A percentile compares a stretch with the other conserved stretches of the same genome.
Conservation (phyloP, 2,329 filamentous ascomycete genomes). For the Xylaria sp. region DNA sequence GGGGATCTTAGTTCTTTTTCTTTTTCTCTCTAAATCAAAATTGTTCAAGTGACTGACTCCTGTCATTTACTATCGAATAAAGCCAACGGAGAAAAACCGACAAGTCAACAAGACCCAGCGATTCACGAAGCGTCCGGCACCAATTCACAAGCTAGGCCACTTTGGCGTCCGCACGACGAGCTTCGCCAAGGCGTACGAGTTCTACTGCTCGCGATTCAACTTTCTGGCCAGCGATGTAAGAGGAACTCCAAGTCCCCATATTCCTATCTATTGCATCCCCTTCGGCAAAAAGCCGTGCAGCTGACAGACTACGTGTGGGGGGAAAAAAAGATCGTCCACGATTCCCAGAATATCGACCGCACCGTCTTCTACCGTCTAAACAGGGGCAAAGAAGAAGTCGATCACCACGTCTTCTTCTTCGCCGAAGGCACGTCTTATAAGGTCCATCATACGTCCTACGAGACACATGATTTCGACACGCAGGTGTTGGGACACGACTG, state of each 20-base stretch:
- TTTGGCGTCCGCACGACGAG: constrained; percentile 65
- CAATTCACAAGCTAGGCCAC: constrained; percentile 63
- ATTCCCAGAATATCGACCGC: constrained; percentile 52
- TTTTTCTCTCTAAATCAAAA: not conserved
- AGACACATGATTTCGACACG: constrained; percentile 77
- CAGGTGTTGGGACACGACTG: constrained; percentile 77
- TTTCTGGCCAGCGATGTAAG: constrained; percentile 61
- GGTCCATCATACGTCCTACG: constrained; percentile 75
- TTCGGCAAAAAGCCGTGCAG: too few relatives aligned
- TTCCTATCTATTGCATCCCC: too few relatives aligned
- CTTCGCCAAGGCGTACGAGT: constrained; percentile 60
- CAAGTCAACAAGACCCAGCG: constrained; percentile 61
- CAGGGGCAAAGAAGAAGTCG: constrained; percentile 57
- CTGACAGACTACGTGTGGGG: constrained; percentile 4
- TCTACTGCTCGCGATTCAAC: constrained; percentile 62
- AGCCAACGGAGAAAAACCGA: constrained; percentile 60
- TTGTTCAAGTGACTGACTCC: not conserved
- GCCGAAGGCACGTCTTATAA: constrained; percentile 60
- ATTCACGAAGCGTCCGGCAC: constrained; percentile 60
- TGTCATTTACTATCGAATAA: constrained; percentile 35
- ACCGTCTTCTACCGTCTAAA: constrained; percentile 59
- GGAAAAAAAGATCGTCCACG: constrained; percentile 53
- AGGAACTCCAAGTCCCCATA: not conserved
- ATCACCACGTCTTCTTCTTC: constrained; percentile 64
- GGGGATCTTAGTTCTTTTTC: too few relatives aligned